Base-by-base conservation (phyloP, 805 yeast genomes). In the Candida golubevii region DNA sequence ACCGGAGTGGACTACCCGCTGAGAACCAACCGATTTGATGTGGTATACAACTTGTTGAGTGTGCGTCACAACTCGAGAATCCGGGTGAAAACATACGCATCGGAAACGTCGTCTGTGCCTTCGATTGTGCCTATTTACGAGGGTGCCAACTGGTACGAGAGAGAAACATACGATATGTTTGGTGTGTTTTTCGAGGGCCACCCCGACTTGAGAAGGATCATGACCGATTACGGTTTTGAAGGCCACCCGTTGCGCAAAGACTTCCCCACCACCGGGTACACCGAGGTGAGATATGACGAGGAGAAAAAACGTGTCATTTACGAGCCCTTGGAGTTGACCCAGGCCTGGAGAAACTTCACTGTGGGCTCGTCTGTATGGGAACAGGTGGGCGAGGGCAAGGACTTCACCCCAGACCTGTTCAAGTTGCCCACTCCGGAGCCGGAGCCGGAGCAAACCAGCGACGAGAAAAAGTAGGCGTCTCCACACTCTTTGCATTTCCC, bases 331-430 rank as follows among this genome's bases (percentile, higher is more conserved):
- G 96, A 88, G 72, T 75, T 88, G 63, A 85, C 95, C 29, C 96
- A 88, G 71, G 96, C 95, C 11, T 88, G 88, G 81, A 81, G 96
- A 75, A 85, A 86, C 74, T 88, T 88, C 71, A 73, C 85, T 26
- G 95, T 86, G 38, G 96, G 95, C 38, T 82, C 91, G 9, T 80
- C 91, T 29, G 88, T 85, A 38, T 88, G 95, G 93, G 95, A 88
- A 65, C 95, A 85, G 55, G 91, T 87, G 55, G 96, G 96, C 46
- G 84, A 82, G 14, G 96, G 96, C 58, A 74, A 78, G 49, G 95
- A 88, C 63, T 79, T 75, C 54, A 80, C 91, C 23, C 96, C 96
- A 7, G 89, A 82, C 50, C 66, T 79, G 34, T 88, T 87, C 76
- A 83, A 83, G 64, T 79, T 88, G 59, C 96, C 96, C 41, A 75